Conservation (phyloP, 139 green algal genomes). For the Zygnema cylindricum region DNA sequence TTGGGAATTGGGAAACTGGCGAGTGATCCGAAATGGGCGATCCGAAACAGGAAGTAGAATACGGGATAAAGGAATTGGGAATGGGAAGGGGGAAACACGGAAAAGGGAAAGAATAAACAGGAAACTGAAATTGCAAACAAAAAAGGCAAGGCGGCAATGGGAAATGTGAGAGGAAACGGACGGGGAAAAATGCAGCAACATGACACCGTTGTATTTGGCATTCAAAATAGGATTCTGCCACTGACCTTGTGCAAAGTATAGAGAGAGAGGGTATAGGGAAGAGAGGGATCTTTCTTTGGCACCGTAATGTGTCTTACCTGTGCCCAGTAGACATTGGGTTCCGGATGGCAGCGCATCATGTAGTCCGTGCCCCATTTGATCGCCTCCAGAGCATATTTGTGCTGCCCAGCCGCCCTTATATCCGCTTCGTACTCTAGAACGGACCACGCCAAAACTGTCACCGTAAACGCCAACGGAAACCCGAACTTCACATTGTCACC, state of each 20-base stretch:
- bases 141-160: too few species aligned
- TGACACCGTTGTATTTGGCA: too few species aligned
- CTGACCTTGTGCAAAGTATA: background rate
- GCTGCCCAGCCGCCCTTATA: background rate
- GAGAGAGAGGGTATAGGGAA: background rate
- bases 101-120: background rate
- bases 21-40: background rate
- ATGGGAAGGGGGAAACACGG: background rate
- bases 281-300: too few species aligned
- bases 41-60: background rate
- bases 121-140: background rate
- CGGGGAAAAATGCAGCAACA: background rate
- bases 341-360: slow-evolving; percentile 65
- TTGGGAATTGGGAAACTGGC: too few species aligned
- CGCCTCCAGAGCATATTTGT: slow-evolving; percentile 65
- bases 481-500: slow-evolving; percentile 74
- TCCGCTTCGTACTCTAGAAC: slow-evolving; percentile 65
- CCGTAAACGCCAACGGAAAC: slow-evolving; percentile 66
- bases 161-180: background rate
- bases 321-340: background rate
- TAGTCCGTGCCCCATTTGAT: slow-evolving; percentile 77
- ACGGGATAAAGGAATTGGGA: background rate
- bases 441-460: slow-evolving; percentile 65
- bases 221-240: too few species aligned
- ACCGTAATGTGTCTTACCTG: too few species aligned